A percentile compares a stretch with the other conserved stretches of the same genome.
phyloP scores from a whole-genome alignment of 495 filamentous ascomycete species.

The Pseudomonodictys pantanalensis region DNA sequence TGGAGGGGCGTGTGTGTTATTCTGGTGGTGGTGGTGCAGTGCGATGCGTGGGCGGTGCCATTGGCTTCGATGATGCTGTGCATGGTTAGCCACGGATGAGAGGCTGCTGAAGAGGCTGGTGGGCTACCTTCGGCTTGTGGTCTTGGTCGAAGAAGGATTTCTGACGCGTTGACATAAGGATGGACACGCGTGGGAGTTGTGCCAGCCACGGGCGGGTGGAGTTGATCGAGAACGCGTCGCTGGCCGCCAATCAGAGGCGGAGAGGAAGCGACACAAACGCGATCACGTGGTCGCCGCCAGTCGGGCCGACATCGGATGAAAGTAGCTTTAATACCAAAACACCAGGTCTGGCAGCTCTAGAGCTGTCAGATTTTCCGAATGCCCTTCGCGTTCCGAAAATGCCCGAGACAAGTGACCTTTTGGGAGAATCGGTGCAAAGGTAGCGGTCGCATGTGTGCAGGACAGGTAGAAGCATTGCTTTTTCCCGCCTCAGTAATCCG shows the following conservation, averaged over 20 bases:
- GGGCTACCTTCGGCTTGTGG: conserved; percentile 32
- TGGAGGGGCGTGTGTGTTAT: conserved; percentile 13
- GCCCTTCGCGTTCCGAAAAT: no score
- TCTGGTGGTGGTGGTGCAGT: conserved; percentile 20
- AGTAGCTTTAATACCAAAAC: no score
- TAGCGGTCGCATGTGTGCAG: no score
- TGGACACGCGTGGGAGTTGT: not conserved
- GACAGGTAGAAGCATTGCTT: not conserved
- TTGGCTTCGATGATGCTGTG: conserved; percentile 19
- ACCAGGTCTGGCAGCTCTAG: no score
- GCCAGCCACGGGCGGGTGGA: not conserved
- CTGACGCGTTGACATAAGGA: conserved; percentile 44
- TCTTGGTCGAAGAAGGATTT: conserved; percentile 49
- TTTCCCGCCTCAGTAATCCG: no score
- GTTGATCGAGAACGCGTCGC: conserved; percentile 7
- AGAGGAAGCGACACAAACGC: not conserved
- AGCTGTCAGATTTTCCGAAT: no score
- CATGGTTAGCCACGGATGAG: not conserved
- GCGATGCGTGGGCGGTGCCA: conserved; percentile 26
- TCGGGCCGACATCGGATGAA: no score
- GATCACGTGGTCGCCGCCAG: not conserved
- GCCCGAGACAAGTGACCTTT: no score
- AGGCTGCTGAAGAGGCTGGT: not conserved
- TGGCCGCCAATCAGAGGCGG: not conserved
- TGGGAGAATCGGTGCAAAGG: no score